Evolutionary conservation across 148 eudicot genomes (phyloP), one percentile per base, ranked within the genome.

Genomic region (Fagopyrum tataricum): DNA sequence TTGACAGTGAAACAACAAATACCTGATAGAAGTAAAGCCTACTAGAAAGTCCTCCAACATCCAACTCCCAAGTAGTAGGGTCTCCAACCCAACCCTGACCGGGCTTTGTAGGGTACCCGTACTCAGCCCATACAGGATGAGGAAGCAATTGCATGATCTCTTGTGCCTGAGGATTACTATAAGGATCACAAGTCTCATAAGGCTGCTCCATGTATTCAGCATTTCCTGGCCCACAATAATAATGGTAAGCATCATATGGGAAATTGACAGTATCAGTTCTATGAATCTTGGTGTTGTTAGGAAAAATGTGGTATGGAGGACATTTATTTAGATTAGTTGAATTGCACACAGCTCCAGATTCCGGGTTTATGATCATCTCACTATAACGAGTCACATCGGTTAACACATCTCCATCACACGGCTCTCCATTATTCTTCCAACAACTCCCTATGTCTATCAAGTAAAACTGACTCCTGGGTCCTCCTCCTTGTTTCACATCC

Each of bases 381-480:
- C 86, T 83, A 73, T 85, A 85, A 18, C 89, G 62, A 4, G 89
- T 85, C 20, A 85, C 89, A 13, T 85, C 89, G 1, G 89, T 72
- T 49, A 76, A 66, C 7, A 78, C 81, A 18, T 85, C 70, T 6
- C 89, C 89, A 18, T 85, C 77, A 26, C 89, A 85, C 7, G 85
- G 83, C 23, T 37, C 58, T 13, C 89, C 89, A n/a, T 85, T 76
- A 44, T 85, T 85, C 80, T 85, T 85, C 89, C 89, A 85, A 69
- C 89, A 85, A 31, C 37, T 31, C 37, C 37, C 37, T 31, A 31
- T 31, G 1, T 31, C 37, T 31, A 31, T 31, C 37, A 70, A 72
- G 68, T 85, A 85, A 70, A 85, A 83, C 53, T 85, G 89, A 80
- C 86, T 83, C 2, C 39, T 72, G 0, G 82, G 64, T 0, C 89